Percentiles rank a stretch among this genome's conserved stretches.
Evolutionary conservation across 345 rosid species (phyloP).

Genomic region (Conringia planisiliqua): DNA sequence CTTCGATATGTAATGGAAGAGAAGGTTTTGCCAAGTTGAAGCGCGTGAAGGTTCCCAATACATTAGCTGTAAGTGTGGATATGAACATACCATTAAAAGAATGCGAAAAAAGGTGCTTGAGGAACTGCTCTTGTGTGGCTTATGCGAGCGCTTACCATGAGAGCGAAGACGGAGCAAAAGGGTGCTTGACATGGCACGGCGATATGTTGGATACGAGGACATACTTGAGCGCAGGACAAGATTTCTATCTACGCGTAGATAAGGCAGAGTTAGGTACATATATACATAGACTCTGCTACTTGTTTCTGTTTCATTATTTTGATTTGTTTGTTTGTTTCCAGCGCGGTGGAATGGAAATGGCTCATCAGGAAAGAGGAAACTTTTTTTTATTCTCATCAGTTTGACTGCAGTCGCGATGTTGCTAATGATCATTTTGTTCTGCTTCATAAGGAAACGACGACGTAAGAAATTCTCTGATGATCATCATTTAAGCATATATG

Average conservation of each 20-base stretch:
- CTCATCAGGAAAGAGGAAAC: slow-evolving; percentile 27
- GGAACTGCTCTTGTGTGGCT: slow-evolving; percentile 56
- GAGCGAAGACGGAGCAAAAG: slow-evolving; percentile 32
- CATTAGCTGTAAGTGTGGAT: slow-evolving; percentile 36
- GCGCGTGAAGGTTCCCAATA: slow-evolving; percentile 50
- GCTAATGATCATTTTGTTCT: slow-evolving; percentile 4
- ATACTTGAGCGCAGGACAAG: slow-evolving; percentile 41
- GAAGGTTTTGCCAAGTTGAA: slow-evolving; percentile 56
- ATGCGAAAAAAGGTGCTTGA: slow-evolving; percentile 41
- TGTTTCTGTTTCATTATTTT: neutral
- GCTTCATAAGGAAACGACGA: slow-evolving; percentile 33
- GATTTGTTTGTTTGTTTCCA: slow-evolving; percentile 5
- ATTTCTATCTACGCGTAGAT: slow-evolving; percentile 47
- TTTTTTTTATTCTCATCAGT: slow-evolving; percentile 17
- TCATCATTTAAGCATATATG: neutral
- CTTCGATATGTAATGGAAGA: slow-evolving; percentile 26
- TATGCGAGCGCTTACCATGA: slow-evolving; percentile 49
- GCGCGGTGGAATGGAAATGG: slow-evolving; percentile 35
- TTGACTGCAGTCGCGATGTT: slow-evolving; percentile 13
- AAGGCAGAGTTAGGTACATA: slow-evolving; percentile 49
- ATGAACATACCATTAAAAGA: slow-evolving; percentile 40
- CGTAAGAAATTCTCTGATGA: slow-evolving; percentile 23
- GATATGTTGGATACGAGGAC: slow-evolving; percentile 44
- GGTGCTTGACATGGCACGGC: slow-evolving; percentile 58
- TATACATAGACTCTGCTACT: neutral